Evolutionary conservation across 345 rosid species (phyloP).

Genomic region (Hibiscus tridactylites): DNA sequence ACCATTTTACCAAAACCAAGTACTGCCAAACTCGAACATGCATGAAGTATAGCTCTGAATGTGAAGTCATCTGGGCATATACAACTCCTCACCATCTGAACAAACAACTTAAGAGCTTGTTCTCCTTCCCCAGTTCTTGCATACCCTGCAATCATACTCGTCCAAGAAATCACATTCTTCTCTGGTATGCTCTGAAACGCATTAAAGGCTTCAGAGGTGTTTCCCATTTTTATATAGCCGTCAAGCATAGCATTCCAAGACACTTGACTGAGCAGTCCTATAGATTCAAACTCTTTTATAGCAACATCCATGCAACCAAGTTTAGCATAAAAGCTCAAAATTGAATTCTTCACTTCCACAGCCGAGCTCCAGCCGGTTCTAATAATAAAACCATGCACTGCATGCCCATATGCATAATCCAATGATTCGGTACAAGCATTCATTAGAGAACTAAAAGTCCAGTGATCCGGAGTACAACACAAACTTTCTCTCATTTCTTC

Average conservation of each 20-base stretch:
- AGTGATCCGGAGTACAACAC: conserved; percentile 50
- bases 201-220: conserved; percentile 37
- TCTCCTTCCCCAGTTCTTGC: conserved; percentile 51
- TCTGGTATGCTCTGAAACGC: conserved; percentile 38
- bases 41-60: conserved; percentile 63
- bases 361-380: conserved; percentile 74
- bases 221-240: conserved; percentile 57
- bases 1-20: conserved; percentile 60
- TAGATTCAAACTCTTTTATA: conserved; percentile 42
- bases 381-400: conserved; percentile 45
- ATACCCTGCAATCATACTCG: conserved; percentile 63
- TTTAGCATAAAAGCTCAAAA: conserved; percentile 63
- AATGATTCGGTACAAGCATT: conserved; percentile 43
- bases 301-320: conserved; percentile 40
- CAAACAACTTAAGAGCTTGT: conserved; percentile 45
- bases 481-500: conserved; percentile 39
- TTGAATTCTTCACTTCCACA: conserved; percentile 50
- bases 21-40: conserved; percentile 55
- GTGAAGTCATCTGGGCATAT: conserved; percentile 41
- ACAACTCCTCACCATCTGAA: conserved; percentile 36
- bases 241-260: conserved; percentile 73
- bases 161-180: conserved; percentile 66
- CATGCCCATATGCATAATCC: conserved; percentile 31
- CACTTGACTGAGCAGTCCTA: conserved; percentile 35
- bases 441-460: conserved; percentile 65